Evolutionary conservation across 2,329 filamentous ascomycete genomes (phyloP), one percentile per base, ranked within the genome.

Genomic region (Chaetomium olivaceum): DNA sequence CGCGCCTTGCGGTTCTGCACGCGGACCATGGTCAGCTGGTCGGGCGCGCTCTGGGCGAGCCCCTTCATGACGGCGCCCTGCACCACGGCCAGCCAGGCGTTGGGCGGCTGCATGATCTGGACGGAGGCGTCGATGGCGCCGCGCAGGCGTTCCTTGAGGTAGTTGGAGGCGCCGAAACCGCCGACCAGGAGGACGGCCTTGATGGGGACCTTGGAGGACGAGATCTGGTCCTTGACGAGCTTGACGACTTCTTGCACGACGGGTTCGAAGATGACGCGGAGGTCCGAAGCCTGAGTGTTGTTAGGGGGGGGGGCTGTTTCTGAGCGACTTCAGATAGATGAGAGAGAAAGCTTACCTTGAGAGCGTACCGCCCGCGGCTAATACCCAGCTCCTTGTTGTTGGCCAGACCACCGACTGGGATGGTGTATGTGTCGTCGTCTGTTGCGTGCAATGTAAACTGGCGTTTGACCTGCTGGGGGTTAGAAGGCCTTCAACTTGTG

Each of bases 61-160:
- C 81, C 82, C 70, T 81, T 82, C 76, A 83, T 81, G 5, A 81
- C 80, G 16, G 83, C 83, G 7, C 83, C 83, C 39, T 80, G 80
- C 1, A 82, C 81, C 6, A 85, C 81, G 1, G 82, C 80, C 1
- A 77, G 77, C 82, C 83, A 85, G 3, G 81, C 78, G 65, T 80
- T 80, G 16, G 78, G 75, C 0, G 83, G 82, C 60, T 83, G 81
- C 59, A 85, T 72, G 31, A 85, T 77, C 31, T 80, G 74, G 8
- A 80, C 77, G 6, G 73, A 71, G 8, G 68, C 60, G 9, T 74
- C 69, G 8, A 82, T 73, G 0, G 77, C 72, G 52, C 77, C 71
- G 55, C 75, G 73, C 8, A 84, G 71, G 12, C 78, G 74, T 62
- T 78, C 74, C 69, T 79, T 79, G 21, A 84, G 74, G 69, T 83